phyloP scores from a whole-genome alignment of 495 filamentous ascomycete genomes.

The Lentithecium fluviatile region DNA sequence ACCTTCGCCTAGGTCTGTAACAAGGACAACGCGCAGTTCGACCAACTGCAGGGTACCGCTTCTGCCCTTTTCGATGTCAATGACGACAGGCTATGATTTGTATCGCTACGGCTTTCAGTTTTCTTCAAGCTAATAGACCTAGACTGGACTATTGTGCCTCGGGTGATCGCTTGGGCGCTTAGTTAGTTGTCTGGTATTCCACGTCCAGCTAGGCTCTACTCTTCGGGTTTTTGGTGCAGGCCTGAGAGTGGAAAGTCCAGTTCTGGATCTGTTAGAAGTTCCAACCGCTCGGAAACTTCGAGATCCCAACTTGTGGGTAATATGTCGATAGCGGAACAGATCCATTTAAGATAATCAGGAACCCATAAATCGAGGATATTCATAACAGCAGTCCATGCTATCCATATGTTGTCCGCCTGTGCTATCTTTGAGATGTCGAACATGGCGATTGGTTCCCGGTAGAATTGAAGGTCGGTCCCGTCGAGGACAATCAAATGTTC shows the following conservation, averaged over 20 bases:
- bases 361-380: constrained; percentile 28
- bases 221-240: constrained; percentile 12
- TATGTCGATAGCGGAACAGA: constrained; percentile 20
- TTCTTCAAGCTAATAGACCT: no score
- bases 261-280: constrained; percentile 9
- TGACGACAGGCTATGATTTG: no score
- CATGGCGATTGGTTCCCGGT: constrained; percentile 35
- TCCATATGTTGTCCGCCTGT: constrained; percentile 39
- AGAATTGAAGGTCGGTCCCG: constrained; percentile 27
- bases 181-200: no score
- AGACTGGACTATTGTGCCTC: no score
- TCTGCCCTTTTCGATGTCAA: no score
- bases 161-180: no score
- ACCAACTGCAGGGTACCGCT: no score
- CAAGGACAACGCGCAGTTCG: no score
- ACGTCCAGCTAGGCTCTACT: no score
- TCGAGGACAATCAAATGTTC: constrained; percentile 20
- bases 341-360: constrained; percentile 13
- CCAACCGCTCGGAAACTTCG: not conserved
- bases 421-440: constrained; percentile 36
- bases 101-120: no score
- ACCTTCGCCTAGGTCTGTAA: no score
- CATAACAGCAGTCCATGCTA: constrained; percentile 4
- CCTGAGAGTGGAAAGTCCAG: constrained; percentile 9
- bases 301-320: constrained; percentile 14